Conservation (phyloP, 2,329 filamentous ascomycete genomes). For the Aspergillus fischeri region DNA sequence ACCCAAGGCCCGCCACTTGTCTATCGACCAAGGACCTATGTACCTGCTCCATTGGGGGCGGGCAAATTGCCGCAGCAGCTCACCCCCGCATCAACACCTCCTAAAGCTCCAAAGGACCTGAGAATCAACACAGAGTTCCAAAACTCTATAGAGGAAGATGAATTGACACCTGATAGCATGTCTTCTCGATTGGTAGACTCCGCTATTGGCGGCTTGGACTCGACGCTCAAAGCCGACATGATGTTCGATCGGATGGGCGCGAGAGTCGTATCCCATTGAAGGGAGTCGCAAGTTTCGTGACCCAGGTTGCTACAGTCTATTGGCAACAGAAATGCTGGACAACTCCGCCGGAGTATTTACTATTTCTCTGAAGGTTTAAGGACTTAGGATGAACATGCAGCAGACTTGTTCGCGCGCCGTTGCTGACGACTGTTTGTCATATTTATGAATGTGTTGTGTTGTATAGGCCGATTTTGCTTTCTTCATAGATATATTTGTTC, state of each 20-base stretch:
- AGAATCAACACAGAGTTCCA: conserved; percentile 43
- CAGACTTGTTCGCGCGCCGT: background rate
- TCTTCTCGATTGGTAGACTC: conserved; percentile 45
- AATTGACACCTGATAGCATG: conserved; percentile 48
- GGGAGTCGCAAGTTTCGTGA: background rate
- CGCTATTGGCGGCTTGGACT: conserved; percentile 40
- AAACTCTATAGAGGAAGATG: conserved; percentile 36
- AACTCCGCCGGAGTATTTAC: background rate
- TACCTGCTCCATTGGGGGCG: conserved; percentile 25
- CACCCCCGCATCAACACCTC: conserved; percentile 25
- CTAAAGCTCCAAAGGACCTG: conserved; percentile 37
- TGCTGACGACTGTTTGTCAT: background rate
- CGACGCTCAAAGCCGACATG: conserved; percentile 38
- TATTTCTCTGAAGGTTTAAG: background rate
- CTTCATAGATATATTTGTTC: background rate
- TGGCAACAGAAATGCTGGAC: background rate
- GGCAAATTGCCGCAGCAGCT: conserved; percentile 22
- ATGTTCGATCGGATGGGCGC: conserved; percentile 43
- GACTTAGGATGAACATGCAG: background rate
- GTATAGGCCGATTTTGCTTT: background rate
- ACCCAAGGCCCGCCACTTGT: conserved; percentile 43
- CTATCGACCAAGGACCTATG: conserved; percentile 35
- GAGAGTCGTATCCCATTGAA: conserved; percentile 28
- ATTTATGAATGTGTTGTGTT: background rate
- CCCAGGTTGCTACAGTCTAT: background rate